A percentile compares a stretch with the other conserved stretches of the same genome.
Evolutionary conservation across 208 protist genomes (phyloP).

Genomic region (Zelonia costaricensis): DNA sequence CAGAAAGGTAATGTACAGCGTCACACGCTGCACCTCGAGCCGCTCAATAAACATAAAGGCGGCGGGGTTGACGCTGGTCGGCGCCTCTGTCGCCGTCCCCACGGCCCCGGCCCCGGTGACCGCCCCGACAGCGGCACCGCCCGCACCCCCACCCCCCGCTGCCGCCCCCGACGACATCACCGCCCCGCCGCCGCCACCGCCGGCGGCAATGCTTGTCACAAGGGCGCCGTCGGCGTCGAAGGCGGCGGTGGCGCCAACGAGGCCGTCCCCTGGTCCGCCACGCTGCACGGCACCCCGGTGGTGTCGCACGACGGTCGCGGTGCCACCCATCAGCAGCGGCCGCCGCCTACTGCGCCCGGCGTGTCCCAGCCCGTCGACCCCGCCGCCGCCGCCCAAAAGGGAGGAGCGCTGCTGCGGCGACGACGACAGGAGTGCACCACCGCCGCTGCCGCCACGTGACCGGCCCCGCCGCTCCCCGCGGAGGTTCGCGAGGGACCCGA

Average conservation of each 20-base stretch:
- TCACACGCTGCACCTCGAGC: conserved; percentile 44
- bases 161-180: no score
- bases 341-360: neutral
- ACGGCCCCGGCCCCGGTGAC: neutral
- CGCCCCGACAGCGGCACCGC: neutral
- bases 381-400: neutral
- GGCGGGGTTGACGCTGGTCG: conserved; percentile 11
- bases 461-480: neutral
- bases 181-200: no score
- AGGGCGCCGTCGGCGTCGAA: neutral
- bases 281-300: conserved; percentile 8
- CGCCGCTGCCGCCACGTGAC: neutral
- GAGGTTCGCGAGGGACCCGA: conserved; percentile 14
- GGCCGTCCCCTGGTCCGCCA: conserved; percentile 10
- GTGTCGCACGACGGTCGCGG: conserved; percentile 22
- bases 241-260: conserved; percentile 2
- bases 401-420: neutral
- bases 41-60: conserved; percentile 57
- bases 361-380: neutral
- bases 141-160: no score
- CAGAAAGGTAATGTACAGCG: conserved; percentile 61
- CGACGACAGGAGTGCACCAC: no score
- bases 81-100: neutral
- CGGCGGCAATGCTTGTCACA: no score
- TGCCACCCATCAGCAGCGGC: conserved; percentile 1